Evolutionary conservation across 225 moss, liverwort and hornwort genomes (phyloP).

Genomic region (Ulota crispa): DNA sequence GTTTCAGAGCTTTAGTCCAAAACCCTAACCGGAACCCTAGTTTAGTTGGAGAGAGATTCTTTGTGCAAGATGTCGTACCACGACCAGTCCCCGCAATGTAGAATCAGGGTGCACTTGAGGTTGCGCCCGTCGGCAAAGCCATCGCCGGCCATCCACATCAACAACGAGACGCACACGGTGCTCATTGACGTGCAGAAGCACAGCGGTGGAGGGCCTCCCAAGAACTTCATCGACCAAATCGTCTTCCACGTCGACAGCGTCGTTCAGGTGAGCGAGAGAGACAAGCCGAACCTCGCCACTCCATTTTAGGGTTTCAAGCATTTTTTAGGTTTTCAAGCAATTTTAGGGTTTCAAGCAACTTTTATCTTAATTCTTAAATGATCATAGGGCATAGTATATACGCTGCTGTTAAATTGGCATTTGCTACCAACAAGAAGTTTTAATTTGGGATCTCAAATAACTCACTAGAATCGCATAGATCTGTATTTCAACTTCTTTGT

Average conservation of each 20-base stretch:
- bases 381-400: no score
- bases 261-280: constrained; percentile 50
- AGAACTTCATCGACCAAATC: constrained; percentile 72
- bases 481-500: no score
- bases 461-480: no score
- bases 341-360: neutral
- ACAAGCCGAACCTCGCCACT: neutral
- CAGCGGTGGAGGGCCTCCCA: constrained; percentile 79
- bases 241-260: constrained; percentile 77
- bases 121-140: constrained; percentile 84
- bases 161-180: constrained; percentile 51
- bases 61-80: constrained; percentile 25
- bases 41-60: neutral
- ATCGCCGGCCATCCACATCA: constrained; percentile 70
- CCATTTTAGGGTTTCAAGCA: neutral
- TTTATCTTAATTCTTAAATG: no score
- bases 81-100: constrained; percentile 38
- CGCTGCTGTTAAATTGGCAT: no score
- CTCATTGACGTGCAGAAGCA: constrained; percentile 78
- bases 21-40: neutral
- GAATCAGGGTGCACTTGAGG: constrained; percentile 76
- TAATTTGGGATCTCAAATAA: no score
- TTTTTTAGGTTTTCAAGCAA: neutral
- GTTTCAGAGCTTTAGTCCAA: neutral
- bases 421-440: no score